Conservation (phyloP, 108 stramenopile species). For the Cyclotella choctawhatcheeana region DNA sequence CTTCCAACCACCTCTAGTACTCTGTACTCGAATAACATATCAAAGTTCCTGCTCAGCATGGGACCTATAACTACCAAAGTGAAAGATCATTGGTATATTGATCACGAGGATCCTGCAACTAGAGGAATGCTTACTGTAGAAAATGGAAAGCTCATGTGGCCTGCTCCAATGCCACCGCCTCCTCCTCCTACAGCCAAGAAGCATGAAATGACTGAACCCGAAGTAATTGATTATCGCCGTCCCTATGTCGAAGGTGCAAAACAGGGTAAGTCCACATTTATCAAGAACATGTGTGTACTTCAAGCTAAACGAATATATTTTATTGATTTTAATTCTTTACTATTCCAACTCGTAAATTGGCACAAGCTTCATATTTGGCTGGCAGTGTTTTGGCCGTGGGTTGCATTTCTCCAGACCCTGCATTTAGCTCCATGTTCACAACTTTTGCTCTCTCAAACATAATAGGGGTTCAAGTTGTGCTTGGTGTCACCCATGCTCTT, state of each 20-base stretch:
- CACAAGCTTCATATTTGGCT: conserved; percentile 73
- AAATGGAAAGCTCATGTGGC: conserved; percentile 91
- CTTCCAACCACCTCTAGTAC: conserved; percentile 93
- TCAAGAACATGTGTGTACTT: no score
- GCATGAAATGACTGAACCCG: conserved; percentile 52
- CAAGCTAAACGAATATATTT: no score
- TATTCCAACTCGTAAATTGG: no score
- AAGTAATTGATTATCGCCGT: conserved; percentile 78
- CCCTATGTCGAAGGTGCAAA: conserved; percentile 77
- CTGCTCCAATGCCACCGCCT: conserved; percentile 86
- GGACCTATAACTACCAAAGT: conserved; percentile 79
- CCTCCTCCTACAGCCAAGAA: conserved; percentile 60
- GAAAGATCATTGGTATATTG: conserved; percentile 63
- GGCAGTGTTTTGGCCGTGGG: conserved; percentile 87
- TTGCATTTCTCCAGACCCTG: conserved; percentile 89
- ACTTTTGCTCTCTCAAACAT: conserved; percentile 95
- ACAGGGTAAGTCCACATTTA: no score
- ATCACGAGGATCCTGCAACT: conserved; percentile 93
- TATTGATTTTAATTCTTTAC: no score
- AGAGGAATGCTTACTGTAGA: conserved; percentile 92
- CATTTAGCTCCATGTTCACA: conserved; percentile 94
- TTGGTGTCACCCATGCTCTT: conserved; percentile 96
- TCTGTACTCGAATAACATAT: conserved; percentile 97
- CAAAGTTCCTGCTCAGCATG: conserved; percentile 87
- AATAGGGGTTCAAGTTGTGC: conserved; percentile 95